Percentiles rank a stretch among this genome's conserved stretches.
phyloP scores from a whole-genome alignment of 2,329 filamentous ascomycete genomes.

The Trichoderma endophyticum region DNA sequence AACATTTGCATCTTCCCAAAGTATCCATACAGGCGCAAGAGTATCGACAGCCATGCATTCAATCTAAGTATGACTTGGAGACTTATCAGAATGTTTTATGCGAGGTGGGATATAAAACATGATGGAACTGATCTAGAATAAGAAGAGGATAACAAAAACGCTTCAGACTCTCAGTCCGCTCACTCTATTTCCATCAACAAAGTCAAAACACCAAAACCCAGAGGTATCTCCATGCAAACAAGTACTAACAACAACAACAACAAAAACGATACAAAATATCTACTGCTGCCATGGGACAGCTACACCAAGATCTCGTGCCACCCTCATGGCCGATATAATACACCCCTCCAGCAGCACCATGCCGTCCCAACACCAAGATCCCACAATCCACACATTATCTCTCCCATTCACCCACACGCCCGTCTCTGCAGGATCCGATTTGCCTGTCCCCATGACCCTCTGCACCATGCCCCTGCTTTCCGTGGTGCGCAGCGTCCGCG shows the following conservation, averaged over 20 bases:
- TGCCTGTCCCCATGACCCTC: constrained; percentile 37
- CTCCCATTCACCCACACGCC: constrained; percentile 50
- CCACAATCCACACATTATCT: constrained; percentile 52
- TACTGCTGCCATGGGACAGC: constrained; percentile 35
- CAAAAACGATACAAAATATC: not conserved
- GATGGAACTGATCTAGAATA: not conserved
- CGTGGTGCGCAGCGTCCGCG: constrained; percentile 49
- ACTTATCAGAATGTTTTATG: not conserved
- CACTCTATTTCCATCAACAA: not conserved
- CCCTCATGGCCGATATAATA: constrained; percentile 54
- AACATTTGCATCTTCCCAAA: constrained; percentile 52
- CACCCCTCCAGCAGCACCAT: constrained; percentile 62
- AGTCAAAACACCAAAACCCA: not conserved
- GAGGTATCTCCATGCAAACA: not conserved
- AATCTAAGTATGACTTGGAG: not conserved
- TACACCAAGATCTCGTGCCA: constrained; percentile 52
- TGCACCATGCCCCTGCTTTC: constrained; percentile 47
- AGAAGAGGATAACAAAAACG: not conserved
- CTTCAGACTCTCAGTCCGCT: not conserved
- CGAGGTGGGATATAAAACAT: not conserved
- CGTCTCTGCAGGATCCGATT: not conserved
- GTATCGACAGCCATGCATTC: not conserved
- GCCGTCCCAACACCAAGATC: constrained; percentile 64
- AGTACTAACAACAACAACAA: not conserved
- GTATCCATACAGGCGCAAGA: not conserved